These are phyloP conservation scores for Casaregolazyma lundiana DNA, from an alignment of 1,139 yeast species.

Conservation along the genomic window DNA sequence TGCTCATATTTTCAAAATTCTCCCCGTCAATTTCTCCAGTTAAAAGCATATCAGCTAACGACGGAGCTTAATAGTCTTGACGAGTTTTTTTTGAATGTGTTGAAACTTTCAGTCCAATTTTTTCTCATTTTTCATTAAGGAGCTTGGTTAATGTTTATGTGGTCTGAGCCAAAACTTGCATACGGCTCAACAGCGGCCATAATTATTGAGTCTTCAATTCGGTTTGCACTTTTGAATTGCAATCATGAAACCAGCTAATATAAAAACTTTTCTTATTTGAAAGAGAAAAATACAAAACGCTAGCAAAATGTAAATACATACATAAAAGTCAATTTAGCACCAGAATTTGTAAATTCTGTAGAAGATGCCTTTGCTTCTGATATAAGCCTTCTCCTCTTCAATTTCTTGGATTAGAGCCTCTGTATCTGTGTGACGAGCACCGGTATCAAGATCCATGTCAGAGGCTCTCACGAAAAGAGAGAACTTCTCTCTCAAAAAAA, in stretches of 20 bases:
- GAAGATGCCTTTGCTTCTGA: slow-evolving; percentile 35
- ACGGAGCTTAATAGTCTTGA: background rate
- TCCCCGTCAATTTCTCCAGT: background rate
- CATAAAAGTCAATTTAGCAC: slow-evolving; percentile 36
- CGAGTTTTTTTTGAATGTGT: background rate
- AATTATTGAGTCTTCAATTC: background rate
- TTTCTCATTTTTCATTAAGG: too few relatives aligned
- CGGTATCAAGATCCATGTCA: slow-evolving; percentile 45
- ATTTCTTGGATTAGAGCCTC: slow-evolving; percentile 48
- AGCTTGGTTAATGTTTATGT: too few relatives aligned
- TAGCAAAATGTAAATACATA: background rate
- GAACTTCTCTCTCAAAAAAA: slow-evolving; percentile 34
- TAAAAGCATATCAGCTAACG: background rate
- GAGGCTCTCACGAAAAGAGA: slow-evolving; percentile 25
- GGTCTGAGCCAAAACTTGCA: too few relatives aligned
- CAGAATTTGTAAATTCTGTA: slow-evolving; percentile 40
- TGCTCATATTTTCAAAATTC: background rate
- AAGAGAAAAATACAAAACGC: background rate
- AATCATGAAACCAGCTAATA: background rate
- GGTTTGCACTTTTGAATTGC: too few relatives aligned
- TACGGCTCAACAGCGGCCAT: background rate
- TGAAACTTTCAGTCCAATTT: too few relatives aligned
- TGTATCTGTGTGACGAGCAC: slow-evolving; percentile 52
- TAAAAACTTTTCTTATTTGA: background rate
- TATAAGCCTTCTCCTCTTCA: slow-evolving; percentile 40